These are phyloP conservation scores for Colletotrichum viniferum DNA, from an alignment of 2,329 filamentous ascomycete genomes.

Conservation along the genomic window DNA sequence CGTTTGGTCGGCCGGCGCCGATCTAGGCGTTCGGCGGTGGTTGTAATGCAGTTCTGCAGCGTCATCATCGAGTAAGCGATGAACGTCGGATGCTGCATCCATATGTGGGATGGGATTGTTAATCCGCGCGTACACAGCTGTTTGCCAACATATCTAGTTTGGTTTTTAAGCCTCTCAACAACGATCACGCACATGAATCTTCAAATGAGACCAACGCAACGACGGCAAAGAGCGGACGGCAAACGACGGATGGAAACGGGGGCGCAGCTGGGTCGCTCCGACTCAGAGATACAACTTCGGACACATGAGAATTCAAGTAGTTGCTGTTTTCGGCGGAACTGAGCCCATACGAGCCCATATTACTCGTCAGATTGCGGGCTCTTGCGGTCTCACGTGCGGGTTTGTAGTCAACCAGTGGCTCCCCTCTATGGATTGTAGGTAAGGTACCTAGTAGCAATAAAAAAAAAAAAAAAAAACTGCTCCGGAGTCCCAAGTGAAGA, in stretches of 20 bases:
- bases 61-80: conserved; percentile 5
- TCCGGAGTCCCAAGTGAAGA: neutral
- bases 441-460: neutral
- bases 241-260: conserved; percentile 14
- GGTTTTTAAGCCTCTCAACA: neutral
- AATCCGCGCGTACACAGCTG: neutral
- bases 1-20: neutral
- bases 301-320: neutral
- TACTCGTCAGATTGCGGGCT: conserved; percentile 19
- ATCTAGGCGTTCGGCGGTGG: neutral
- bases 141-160: neutral
- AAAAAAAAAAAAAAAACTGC: neutral
- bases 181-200: neutral
- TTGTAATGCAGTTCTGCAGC: conserved; percentile 3
- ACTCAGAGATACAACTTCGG: neutral
- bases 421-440: neutral
- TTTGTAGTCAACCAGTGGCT: neutral
- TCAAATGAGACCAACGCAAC: neutral
- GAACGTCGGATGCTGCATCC: neutral
- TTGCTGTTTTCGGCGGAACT: conserved; percentile 11
- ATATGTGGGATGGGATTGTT: neutral
- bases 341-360: conserved; percentile 6
- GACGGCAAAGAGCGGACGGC: neutral
- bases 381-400: neutral
- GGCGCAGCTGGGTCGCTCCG: neutral